Evolutionary conservation across 257 asterid species (phyloP), one percentile per base, ranked within the genome.

Genomic region (Ajuga chamaepitys): DNA sequence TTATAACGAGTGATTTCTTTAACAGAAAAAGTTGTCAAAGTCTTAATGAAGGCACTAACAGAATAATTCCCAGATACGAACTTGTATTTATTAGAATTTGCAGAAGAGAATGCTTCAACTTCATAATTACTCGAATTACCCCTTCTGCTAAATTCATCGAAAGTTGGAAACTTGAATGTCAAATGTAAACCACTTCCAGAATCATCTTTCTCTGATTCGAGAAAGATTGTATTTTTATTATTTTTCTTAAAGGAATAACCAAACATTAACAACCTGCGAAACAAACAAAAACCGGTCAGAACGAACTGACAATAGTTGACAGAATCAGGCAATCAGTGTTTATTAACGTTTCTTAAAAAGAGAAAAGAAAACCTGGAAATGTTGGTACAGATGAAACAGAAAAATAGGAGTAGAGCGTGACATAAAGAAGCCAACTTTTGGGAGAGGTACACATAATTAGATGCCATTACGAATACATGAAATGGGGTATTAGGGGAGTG

Each of bases 81-180:
- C 58, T 76, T 74, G n/a, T 20, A 32, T 62, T 47, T 16, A 22
- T 53, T 64, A 16, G n/a, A 32, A 41, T 8, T 42, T 5, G 58
- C 45, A 37, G 6, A 61, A 47, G 63, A 58, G 7, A 30, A 4
- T 30, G 7, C 37, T 3, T 30, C 37, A n/a, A n/a, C 30, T 25
- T 72, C 80, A 54, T 77, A 62, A 42, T 52, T 46, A 50, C 30
- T 32, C 53, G 58, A n/a, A 51, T 67, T 70, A 26, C 58, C 73
- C 13, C 26, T 44, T 9, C 45, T 67, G 53, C 67, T 72, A 41
- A 83, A 83, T 47, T 85, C 87, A 26, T 83, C 88, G 50, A 82
- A 86, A 0, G 80, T 41, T 21, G 89, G 95, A 52, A 84, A 86
- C 57, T 68, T 84, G 61, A 88, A 88, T 9, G 58, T 64, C 48